These are phyloP conservation scores for Phytophthora pini DNA, from an alignment of 352 stramenopile species.

Conservation along the genomic window DNA sequence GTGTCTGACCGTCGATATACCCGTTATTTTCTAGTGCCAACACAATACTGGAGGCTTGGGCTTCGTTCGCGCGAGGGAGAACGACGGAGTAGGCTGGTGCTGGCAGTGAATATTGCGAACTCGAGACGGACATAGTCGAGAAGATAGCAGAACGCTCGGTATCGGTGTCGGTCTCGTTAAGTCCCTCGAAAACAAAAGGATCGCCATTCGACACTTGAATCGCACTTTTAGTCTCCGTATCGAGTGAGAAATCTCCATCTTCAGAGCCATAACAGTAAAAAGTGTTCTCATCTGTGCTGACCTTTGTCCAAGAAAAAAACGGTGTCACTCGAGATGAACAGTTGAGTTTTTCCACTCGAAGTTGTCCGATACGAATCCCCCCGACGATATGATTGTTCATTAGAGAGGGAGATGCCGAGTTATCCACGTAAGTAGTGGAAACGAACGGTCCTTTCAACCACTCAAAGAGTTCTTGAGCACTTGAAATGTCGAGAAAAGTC, in stretches of 20 bases:
- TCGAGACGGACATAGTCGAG: constrained; percentile 42
- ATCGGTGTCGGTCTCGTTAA: constrained; percentile 44
- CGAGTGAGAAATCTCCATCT: constrained; percentile 24
- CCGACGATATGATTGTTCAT: constrained; percentile 48
- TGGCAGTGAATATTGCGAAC: constrained; percentile 30
- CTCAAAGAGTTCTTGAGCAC: constrained; percentile 14
- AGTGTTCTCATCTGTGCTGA: background rate
- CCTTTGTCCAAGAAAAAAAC: constrained; percentile 31
- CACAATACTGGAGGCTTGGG: constrained; percentile 28
- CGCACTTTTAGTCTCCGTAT: constrained; percentile 7
- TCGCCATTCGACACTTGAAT: constrained; percentile 11
- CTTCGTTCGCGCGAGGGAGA: constrained; percentile 32
- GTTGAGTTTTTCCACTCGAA: constrained; percentile 41
- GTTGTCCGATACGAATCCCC: constrained; percentile 52
- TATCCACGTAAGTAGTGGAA: constrained; percentile 9
- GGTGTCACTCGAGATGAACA: constrained; percentile 42
- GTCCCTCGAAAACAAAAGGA: constrained; percentile 38
- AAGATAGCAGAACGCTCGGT: constrained; percentile 43
- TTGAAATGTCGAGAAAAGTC: constrained; percentile 15
- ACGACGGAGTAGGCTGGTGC: constrained; percentile 54
- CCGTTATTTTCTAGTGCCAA: constrained; percentile 29
- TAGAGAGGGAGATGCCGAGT: constrained; percentile 2
- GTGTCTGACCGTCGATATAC: constrained; percentile 53
- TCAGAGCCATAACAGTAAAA: constrained; percentile 22
- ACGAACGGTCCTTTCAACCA: constrained; percentile 27